phyloP scores from a whole-genome alignment of 306 rosid genomes.

The Lablab purpureus region DNA sequence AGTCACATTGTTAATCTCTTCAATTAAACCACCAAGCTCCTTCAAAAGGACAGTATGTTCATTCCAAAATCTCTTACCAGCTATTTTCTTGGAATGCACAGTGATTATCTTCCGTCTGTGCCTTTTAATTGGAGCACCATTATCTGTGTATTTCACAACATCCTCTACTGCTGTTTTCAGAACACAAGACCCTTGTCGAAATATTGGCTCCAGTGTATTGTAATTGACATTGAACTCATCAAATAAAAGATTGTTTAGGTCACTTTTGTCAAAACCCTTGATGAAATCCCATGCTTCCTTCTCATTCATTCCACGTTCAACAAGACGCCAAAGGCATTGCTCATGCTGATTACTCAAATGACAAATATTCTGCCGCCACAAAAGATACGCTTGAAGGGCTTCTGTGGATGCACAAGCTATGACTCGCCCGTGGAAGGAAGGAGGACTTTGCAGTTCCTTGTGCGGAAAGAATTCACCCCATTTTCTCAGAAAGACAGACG shows the following conservation, averaged over 20 bases:
- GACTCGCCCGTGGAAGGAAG: slow-evolving; percentile 70
- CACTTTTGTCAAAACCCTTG: slow-evolving; percentile 61
- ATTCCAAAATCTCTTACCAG: slow-evolving; percentile 70
- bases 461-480: slow-evolving; percentile 72
- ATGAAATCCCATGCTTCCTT: slow-evolving; percentile 60
- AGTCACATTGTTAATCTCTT: slow-evolving; percentile 69
- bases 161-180: slow-evolving; percentile 65
- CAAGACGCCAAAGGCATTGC: slow-evolving; percentile 76
- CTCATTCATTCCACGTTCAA: slow-evolving; percentile 65
- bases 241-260: slow-evolving; percentile 68
- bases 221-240: slow-evolving; percentile 71
- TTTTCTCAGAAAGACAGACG: slow-evolving; percentile 64
- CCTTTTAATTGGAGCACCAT: slow-evolving; percentile 73
- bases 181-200: slow-evolving; percentile 83
- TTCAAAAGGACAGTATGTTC: slow-evolving; percentile 62
- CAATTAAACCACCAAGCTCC: slow-evolving; percentile 76
- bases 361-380: slow-evolving; percentile 84
- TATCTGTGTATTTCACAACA: slow-evolving; percentile 67
- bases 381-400: slow-evolving; percentile 79
- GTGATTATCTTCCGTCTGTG: slow-evolving; percentile 57
- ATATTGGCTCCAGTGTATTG: slow-evolving; percentile 60
- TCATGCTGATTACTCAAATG: slow-evolving; percentile 67
- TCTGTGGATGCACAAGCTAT: slow-evolving; percentile 69
- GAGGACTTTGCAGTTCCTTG: slow-evolving; percentile 60
- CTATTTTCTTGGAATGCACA: slow-evolving; percentile 67